Base-by-base conservation (phyloP, 2,329 filamentous ascomycete genomes). In the Zasmidium angulare region DNA sequence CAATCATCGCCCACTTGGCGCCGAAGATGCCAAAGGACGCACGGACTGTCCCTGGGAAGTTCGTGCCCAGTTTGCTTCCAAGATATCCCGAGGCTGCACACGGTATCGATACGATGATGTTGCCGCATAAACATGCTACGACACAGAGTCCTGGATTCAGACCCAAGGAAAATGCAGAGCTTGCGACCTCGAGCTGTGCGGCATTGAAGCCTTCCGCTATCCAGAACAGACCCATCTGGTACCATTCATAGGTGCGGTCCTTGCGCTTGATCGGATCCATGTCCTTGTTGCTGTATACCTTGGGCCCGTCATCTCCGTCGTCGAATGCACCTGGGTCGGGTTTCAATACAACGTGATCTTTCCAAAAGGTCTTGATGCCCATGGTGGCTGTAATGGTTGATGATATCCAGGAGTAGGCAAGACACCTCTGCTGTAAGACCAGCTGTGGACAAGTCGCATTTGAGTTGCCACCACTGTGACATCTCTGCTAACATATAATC, bases 171-270 rank as follows among this genome's bases (percentile, higher is more conserved):
- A 36, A 36, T 7, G 29, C 29, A 7, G 29, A 36, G 29, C 29
- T 36, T 7, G 29, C 29, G 7, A 36, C 29, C 14, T 36, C 29
- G 29, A 36, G 29, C 14, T 36, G 29, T 7, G 29, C 29, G 29
- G 29, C 29, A 36, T 36, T 36, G 29, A 36, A 36, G 29, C 29
- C 29, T 36, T 36, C 29, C 7, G 29, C 29, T 7, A 36, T 36
- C 29, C 29, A 36, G 26, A 57, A 57, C 2, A 57, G 55, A 10
- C 49, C 55, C 55, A 57, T 57, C n/a, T 57, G 55, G 36, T 57
- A 57, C 55, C 55, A 52, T 19, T 57, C 55, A 23, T 57, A 57
- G 6, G 47, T 57, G 22, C 55, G 55, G 22, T 57, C 55, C 46
- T 57, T 57, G 49, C 55, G 55, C 14, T 52, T 51, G 31, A 57